Conservation (phyloP, 495 filamentous ascomycete species). For the Pyrenopolyporus hunteri region DNA sequence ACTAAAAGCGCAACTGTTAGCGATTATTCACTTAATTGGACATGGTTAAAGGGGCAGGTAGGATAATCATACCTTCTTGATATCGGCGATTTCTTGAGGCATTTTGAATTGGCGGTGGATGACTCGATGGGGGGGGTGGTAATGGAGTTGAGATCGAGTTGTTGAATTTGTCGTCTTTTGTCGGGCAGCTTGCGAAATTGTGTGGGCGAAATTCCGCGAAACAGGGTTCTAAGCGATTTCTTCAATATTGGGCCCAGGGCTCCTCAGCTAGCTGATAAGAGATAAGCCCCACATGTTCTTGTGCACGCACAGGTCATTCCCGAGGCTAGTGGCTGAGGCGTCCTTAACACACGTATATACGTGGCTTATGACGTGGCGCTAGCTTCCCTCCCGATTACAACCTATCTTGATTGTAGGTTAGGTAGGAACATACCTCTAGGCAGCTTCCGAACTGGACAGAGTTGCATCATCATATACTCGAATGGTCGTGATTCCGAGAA, state of each 20-base stretch:
- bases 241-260: conserved; percentile 27
- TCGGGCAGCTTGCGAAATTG: conserved; percentile 40
- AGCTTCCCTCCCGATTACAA: conserved; percentile 11
- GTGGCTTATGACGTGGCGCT: conserved; percentile 36
- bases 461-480: conserved; percentile 21
- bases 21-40: background rate
- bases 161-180: conserved; percentile 36
- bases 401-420: too few relatives aligned
- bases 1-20: conserved; percentile 62
- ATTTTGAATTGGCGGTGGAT: conserved; percentile 62
- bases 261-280: conserved; percentile 17
- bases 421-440: too few relatives aligned
- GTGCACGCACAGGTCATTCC: too few relatives aligned
- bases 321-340: too few relatives aligned
- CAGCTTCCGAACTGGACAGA: conserved; percentile 30
- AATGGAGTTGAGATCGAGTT: conserved; percentile 36
- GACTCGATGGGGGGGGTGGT: conserved; percentile 34
- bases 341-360: background rate
- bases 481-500: conserved; percentile 19
- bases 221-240: conserved; percentile 39
- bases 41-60: background rate
- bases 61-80: conserved; percentile 80
- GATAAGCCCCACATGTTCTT: background rate
- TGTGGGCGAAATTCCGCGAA: conserved; percentile 40
- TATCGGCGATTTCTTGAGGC: conserved; percentile 97